Evolutionary conservation across 2,329 filamentous ascomycete genomes (phyloP).

Genomic region (Neobulgaria alba): DNA sequence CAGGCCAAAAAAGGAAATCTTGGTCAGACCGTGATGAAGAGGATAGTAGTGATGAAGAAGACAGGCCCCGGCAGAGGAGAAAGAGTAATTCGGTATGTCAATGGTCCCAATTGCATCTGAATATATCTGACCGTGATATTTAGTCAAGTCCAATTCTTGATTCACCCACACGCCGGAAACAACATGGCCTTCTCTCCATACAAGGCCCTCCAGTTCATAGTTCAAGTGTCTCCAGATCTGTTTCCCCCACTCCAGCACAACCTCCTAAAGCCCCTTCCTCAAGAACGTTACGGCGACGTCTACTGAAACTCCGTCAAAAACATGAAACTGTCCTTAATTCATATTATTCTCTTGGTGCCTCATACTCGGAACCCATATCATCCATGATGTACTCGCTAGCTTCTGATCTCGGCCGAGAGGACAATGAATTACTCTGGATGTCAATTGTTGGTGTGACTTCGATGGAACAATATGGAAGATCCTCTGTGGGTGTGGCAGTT

Average conservation of each 20-base stretch:
- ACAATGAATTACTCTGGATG: conserved; percentile 93
- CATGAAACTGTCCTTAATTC: conserved; percentile 67
- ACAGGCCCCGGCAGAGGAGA: conserved; percentile 68
- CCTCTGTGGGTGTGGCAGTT: conserved; percentile 67
- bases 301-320: conserved; percentile 67
- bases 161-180: conserved; percentile 52
- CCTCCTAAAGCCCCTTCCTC: conserved; percentile 58
- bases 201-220: conserved; percentile 38
- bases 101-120: neutral
- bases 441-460: conserved; percentile 93
- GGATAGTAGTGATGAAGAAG: conserved; percentile 57
- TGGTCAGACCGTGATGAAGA: conserved; percentile 65
- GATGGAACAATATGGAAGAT: conserved; percentile 82
- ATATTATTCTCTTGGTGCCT: conserved; percentile 82
- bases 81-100: conserved; percentile 75
- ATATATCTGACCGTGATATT: conserved; percentile 2
- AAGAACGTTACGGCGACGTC: conserved; percentile 59
- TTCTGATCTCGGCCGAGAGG: conserved; percentile 88
- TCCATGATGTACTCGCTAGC: conserved; percentile 92
- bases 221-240: conserved; percentile 32
- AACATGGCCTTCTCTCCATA: conserved; percentile 51
- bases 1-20: conserved; percentile 69
- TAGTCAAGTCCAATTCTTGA: conserved; percentile 58
- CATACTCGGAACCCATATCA: conserved; percentile 90
- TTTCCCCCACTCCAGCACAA: conserved; percentile 47